Evolutionary conservation across 495 filamentous ascomycete species (phyloP).

Genomic region (Aspergillus indologenus): DNA sequence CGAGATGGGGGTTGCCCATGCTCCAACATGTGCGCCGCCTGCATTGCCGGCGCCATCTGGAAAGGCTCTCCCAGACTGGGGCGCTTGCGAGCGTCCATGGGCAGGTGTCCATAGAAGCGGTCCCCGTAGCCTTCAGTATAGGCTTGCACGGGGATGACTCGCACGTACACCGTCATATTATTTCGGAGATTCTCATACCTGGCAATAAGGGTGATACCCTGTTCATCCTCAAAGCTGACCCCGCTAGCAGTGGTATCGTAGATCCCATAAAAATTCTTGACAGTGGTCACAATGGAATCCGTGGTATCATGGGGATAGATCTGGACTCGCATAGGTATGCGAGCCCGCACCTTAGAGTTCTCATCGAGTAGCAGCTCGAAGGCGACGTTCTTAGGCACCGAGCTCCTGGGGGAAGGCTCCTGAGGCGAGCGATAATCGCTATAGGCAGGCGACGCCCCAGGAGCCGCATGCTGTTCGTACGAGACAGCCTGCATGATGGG

Average conservation of each 20-base stretch:
- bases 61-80: constrained; percentile 55
- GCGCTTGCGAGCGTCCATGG: constrained; percentile 44
- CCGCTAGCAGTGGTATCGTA: constrained; percentile 72
- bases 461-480: constrained; percentile 40
- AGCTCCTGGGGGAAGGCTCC: constrained; percentile 48
- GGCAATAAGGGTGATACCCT: constrained; percentile 85
- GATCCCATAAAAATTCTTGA: constrained; percentile 96
- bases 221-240: constrained; percentile 85
- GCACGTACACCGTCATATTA: constrained; percentile 86
- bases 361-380: constrained; percentile 82
- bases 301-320: constrained; percentile 93
- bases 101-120: constrained; percentile 35
- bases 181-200: constrained; percentile 90
- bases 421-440: constrained; percentile 32
- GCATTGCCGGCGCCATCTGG: constrained; percentile 51
- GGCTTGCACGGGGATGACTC: constrained; percentile 65
- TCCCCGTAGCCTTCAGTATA: constrained; percentile 37
- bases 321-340: constrained; percentile 85
- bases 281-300: constrained; percentile 91
- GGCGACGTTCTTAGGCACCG: constrained; percentile 71
- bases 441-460: constrained; percentile 34
- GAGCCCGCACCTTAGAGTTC: constrained; percentile 67
- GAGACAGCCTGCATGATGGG: constrained; percentile 41
- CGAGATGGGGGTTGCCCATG: constrained; percentile 59
- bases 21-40: constrained; percentile 47